Evolutionary conservation across 1,284 basidiomycete genomes (phyloP).

Genomic region (Heimioporus retisporus): DNA sequence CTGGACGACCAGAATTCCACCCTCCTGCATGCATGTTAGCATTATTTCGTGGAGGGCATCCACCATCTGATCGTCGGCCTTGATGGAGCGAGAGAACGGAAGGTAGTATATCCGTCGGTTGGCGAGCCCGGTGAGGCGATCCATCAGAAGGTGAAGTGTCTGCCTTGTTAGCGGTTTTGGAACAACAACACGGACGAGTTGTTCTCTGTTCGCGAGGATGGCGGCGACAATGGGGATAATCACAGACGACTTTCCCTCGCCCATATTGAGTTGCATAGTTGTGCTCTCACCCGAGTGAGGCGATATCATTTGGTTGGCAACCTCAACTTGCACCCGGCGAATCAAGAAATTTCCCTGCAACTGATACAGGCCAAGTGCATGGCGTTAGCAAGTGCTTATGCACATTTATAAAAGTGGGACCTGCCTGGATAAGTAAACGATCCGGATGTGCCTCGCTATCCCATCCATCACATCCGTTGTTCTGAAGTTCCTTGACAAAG

Average conservation of each 20-base stretch:
- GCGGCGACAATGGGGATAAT: slow-evolving; percentile 57
- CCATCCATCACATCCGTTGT: slow-evolving; percentile 28
- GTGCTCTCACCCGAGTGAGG: slow-evolving; percentile 48
- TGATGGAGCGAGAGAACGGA: slow-evolving; percentile 56
- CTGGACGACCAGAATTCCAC: neutral
- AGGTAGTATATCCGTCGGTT: slow-evolving; percentile 59
- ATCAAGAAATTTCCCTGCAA: slow-evolving; percentile 51
- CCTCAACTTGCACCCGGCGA: slow-evolving; percentile 38
- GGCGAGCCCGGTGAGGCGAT: slow-evolving; percentile 53
- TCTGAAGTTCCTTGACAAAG: slow-evolving; percentile 45
- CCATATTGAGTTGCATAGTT: slow-evolving; percentile 54
- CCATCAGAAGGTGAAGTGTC: slow-evolving; percentile 59
- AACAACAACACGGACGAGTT: slow-evolving; percentile 38
- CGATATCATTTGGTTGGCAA: slow-evolving; percentile 32
- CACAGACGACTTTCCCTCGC: slow-evolving; percentile 49
- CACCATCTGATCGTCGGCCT: slow-evolving; percentile 20
- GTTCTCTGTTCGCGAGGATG: slow-evolving; percentile 52
- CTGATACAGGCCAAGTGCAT: slow-evolving; percentile 29
- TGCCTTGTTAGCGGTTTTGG: slow-evolving; percentile 50
- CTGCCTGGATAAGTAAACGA: slow-evolving; percentile 60
- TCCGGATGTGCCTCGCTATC: slow-evolving; percentile 39
- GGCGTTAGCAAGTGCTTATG: slow-evolving; percentile 11
- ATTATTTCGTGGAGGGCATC: slow-evolving; percentile 27
- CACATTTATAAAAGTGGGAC: neutral
- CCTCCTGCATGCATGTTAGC: neutral